Percentiles rank a stretch among this genome's conserved stretches.
phyloP scores from a whole-genome alignment of 2,329 filamentous ascomycete species.

The Penicillium verrucosum region DNA sequence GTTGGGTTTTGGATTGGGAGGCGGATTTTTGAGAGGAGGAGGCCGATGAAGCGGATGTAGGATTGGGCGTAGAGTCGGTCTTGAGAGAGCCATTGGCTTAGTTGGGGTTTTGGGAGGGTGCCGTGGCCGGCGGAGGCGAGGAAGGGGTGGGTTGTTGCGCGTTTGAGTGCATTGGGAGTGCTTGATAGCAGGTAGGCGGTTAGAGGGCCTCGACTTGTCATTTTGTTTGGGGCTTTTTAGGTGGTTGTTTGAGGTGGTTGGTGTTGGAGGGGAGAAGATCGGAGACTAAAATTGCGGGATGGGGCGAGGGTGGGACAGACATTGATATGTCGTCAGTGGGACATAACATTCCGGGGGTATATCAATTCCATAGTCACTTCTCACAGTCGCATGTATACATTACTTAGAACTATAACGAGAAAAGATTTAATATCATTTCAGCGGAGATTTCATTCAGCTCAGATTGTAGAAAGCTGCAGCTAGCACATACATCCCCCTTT shows the following conservation, averaged over 20 bases:
- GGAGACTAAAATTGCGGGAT: constrained; percentile 5
- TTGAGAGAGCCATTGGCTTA: constrained; percentile 68
- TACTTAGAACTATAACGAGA: background rate
- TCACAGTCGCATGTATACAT: background rate
- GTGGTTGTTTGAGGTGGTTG: background rate
- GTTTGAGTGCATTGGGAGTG: constrained; percentile 47
- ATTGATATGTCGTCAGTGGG: constrained; percentile 18
- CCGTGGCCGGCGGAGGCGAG: constrained; percentile 63
- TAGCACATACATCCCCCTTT: background rate
- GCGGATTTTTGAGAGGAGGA: constrained; percentile 60
- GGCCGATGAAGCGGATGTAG: constrained; percentile 65
- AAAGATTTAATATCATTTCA: background rate
- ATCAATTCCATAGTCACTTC: background rate
- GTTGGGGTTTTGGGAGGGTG: constrained; percentile 52
- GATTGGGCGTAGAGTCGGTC: constrained; percentile 69
- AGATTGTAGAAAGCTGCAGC: background rate
- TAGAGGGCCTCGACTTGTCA: constrained; percentile 41
- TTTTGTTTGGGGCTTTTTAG: constrained; percentile 21
- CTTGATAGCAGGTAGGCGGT: constrained; percentile 57
- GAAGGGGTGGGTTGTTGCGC: constrained; percentile 65
- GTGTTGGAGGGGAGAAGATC: constrained; percentile 1
- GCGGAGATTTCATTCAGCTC: constrained; percentile 2
- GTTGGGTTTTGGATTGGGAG: constrained; percentile 44
- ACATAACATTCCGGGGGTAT: background rate
- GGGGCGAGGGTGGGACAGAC: constrained; percentile 9